phyloP scores from a whole-genome alignment of 371 early-diverging fungal species.

The Batkoa obscura region DNA sequence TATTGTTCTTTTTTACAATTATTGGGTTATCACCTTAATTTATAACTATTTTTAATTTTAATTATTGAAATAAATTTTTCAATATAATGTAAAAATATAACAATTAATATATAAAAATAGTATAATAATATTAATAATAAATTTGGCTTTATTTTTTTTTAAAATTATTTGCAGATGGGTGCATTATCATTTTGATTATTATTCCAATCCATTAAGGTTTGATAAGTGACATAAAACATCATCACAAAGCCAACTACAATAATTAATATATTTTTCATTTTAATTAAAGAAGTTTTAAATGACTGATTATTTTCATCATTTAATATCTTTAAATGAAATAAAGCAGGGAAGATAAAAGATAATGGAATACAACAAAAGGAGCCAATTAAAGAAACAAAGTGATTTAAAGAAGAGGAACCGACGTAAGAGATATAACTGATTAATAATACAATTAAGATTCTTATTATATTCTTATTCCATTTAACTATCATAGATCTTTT shows the following conservation, averaged over 20 bases:
- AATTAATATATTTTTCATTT: not conserved
- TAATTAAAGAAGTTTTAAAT: not conserved
- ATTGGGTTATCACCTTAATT: too few species aligned
- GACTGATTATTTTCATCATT: too few species aligned
- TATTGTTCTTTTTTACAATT: too few species aligned
- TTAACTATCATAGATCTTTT: slow-evolving; percentile 27
- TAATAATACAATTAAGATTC: slow-evolving; percentile 39
- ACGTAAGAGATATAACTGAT: slow-evolving; percentile 50
- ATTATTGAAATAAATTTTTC: too few species aligned
- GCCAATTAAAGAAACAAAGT: slow-evolving; percentile 77
- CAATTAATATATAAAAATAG: too few species aligned
- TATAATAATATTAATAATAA: too few species aligned
- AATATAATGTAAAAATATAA: too few species aligned
- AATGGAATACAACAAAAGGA: slow-evolving; percentile 62
- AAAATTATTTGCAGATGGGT: too few species aligned
- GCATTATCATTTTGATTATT: too few species aligned
- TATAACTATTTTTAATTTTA: too few species aligned
- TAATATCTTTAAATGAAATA: slow-evolving; percentile 37
- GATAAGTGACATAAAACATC: not conserved
- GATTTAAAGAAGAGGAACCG: slow-evolving; percentile 66
- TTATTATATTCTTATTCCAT: slow-evolving; percentile 72
- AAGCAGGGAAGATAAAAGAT: slow-evolving; percentile 48
- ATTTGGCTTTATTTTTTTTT: too few species aligned
- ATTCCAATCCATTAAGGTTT: not conserved
- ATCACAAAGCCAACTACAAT: not conserved